Conservation (phyloP, 2,329 filamentous ascomycete species). For the Graphilbum fragrans region DNA sequence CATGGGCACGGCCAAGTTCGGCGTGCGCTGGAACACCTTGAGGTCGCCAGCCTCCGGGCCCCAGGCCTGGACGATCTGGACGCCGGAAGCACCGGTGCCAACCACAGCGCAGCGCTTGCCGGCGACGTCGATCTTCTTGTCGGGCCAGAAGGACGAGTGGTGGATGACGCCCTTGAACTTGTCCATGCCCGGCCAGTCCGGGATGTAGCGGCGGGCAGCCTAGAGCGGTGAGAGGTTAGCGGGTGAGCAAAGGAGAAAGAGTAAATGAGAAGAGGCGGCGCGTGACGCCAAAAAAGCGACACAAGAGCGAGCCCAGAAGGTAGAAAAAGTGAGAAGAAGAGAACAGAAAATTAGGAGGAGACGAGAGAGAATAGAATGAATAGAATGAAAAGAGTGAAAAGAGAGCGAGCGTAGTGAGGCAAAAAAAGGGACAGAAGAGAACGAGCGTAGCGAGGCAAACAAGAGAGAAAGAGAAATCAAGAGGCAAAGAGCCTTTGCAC, state of each 20-base stretch:
- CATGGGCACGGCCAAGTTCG: slow-evolving; percentile 55
- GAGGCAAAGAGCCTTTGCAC: too few species aligned
- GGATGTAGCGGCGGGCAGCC: slow-evolving; percentile 48
- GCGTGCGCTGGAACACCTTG: slow-evolving; percentile 53
- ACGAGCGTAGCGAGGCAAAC: slow-evolving; percentile 8
- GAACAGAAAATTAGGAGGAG: too few species aligned
- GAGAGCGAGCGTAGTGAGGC: background rate
- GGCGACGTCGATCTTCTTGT: slow-evolving; percentile 39
- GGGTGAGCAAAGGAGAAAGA: too few species aligned
- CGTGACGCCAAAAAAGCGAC: too few species aligned
- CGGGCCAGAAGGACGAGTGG: slow-evolving; percentile 50
- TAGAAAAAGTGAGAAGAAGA: too few species aligned
- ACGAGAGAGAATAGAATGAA: too few species aligned
- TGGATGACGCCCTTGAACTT: slow-evolving; percentile 47
- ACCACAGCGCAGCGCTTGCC: slow-evolving; percentile 50
- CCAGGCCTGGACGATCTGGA: slow-evolving; percentile 52
- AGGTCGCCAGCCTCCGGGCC: slow-evolving; percentile 38
- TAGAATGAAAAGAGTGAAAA: too few species aligned
- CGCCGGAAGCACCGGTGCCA: slow-evolving; percentile 52
- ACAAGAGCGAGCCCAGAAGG: too few species aligned
- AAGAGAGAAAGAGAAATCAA: too few species aligned
- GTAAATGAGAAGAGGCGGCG: too few species aligned
- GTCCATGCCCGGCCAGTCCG: slow-evolving; percentile 46
- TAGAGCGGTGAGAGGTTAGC: too few species aligned
- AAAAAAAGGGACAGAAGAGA: background rate